Base-by-base conservation (phyloP, 1,139 yeast species). In the Debaryomyces singareniensis region DNA sequence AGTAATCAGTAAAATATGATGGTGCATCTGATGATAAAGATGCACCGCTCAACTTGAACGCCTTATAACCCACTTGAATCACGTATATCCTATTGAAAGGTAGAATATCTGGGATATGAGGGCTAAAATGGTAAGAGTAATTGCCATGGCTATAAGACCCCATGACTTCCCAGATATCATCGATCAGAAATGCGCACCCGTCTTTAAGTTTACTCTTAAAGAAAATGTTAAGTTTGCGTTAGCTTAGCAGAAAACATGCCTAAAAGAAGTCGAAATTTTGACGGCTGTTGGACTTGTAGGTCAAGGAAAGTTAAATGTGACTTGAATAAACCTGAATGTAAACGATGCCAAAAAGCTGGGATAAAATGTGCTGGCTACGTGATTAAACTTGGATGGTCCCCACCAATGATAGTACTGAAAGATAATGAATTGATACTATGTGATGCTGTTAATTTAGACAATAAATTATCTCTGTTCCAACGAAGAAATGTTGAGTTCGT, bases 21-120 rank as follows among this genome's bases (percentile, higher is more conserved):
- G 83, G 82, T 2, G 73, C 78, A 55, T 86, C 96, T 1, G 85
- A 83, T 15, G 89, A 81, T 25, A 87, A 54, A 4, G 95, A 85
- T 1, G 91, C 87, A 1, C 96, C 96, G 47, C 91, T 79, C 20
- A 75, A 39, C 22, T 65, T 59, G 49, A 75, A 81, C 22, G 71
- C 41, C 38, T 68, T 67, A 32, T 68, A 71, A 0, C 95, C 95
- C 4, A 86, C 79, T 50, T 82, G 87, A 16, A 87, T 71, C 10
- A 78, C 68, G 52, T 71, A 86, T 45, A 84, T 76, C 40, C 68
- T 73, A 29, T 78, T 81, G 35, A 64, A 70, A 16, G 91, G 79
- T 20, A 85, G 61, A 2, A 77, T 47, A 1, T 58, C 51, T 2
- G 86, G 83, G 27, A 82, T 79, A 2, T 54, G 40, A 0, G 70